Percentiles rank a stretch among this genome's conserved stretches.
phyloP scores from a whole-genome alignment of 139 green algal genomes.

The Tetraselmis striata region DNA sequence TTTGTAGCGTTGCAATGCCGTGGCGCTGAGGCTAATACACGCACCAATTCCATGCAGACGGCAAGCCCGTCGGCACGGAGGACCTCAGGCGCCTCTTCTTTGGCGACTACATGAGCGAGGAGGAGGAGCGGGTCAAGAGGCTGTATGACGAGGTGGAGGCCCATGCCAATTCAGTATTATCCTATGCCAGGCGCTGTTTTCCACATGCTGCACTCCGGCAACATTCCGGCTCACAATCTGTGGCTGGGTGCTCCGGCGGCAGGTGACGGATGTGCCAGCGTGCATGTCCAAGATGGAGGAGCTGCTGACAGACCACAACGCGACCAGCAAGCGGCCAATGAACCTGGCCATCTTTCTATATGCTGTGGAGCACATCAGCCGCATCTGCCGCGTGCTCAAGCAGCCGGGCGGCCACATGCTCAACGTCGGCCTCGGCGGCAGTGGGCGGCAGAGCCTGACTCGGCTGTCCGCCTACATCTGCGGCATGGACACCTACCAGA shows the following conservation, averaged over 20 bases:
- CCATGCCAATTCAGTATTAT: too few species aligned
- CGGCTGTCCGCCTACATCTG: constrained; percentile 50
- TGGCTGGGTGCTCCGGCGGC: too few species aligned
- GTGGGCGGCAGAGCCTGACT: constrained; percentile 40
- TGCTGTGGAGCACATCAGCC: constrained; percentile 55
- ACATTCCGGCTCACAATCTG: too few species aligned
- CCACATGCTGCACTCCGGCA: too few species aligned
- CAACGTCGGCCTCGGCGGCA: constrained; percentile 52
- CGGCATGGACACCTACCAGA: constrained; percentile 53
- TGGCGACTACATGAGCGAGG: constrained; percentile 33
- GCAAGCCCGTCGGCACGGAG: constrained; percentile 21
- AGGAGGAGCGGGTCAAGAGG: constrained; percentile 18
- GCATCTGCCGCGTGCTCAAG: constrained; percentile 37
- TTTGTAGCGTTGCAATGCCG: too few species aligned
- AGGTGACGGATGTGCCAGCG: constrained; percentile 14
- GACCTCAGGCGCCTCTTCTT: constrained; percentile 27
- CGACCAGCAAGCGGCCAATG: constrained; percentile 33
- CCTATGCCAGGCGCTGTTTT: too few species aligned
- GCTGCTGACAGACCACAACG: constrained; percentile 36
- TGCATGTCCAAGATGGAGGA: constrained; percentile 27
- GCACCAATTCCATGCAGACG: background rate
- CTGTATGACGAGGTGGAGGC: constrained; percentile 5
- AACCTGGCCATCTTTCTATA: constrained; percentile 50
- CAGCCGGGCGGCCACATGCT: constrained; percentile 48
- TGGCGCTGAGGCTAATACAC: too few species aligned